A percentile compares a stretch with the other conserved stretches of the same genome.
These are phyloP conservation scores for Coemansia reversa DNA, from an alignment of 192 early-diverging fungal species.

Conservation along the genomic window DNA sequence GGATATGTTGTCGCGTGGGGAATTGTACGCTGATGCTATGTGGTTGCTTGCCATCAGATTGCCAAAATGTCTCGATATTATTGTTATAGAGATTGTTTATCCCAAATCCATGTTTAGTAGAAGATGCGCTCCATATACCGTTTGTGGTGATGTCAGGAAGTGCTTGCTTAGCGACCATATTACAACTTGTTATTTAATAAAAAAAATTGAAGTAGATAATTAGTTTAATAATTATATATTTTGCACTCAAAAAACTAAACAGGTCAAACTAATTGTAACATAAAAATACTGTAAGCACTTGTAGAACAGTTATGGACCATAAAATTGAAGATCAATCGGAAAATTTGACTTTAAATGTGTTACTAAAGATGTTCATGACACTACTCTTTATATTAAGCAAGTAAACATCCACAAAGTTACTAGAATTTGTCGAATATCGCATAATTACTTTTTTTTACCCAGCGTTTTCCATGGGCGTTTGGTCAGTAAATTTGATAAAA, in stretches of 20 bases:
- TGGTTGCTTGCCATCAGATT: slow-evolving; percentile 51
- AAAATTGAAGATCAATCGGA: no score
- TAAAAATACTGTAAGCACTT: no score
- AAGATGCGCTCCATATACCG: slow-evolving; percentile 33
- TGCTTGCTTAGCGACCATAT: background rate
- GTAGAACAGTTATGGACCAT: no score
- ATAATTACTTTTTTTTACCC: no score
- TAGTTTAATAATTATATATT: background rate
- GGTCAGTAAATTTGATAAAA: no score
- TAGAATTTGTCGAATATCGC: no score
- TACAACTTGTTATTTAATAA: background rate
- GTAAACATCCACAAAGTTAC: no score
- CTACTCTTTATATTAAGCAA: no score
- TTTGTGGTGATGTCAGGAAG: slow-evolving; percentile 7
- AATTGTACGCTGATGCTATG: slow-evolving; percentile 37
- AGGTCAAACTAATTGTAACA: no score
- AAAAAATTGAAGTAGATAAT: background rate
- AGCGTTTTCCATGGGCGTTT: no score
- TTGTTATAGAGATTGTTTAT: slow-evolving; percentile 26
- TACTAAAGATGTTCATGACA: no score
- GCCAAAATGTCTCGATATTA: slow-evolving; percentile 42
- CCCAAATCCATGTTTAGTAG: slow-evolving; percentile 36
- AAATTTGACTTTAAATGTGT: background rate
- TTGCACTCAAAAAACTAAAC: no score
- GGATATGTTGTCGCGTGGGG: slow-evolving; percentile 18